Conservation (phyloP, 2,329 filamentous ascomycete genomes). For the Cordyceps cateniannulata region DNA sequence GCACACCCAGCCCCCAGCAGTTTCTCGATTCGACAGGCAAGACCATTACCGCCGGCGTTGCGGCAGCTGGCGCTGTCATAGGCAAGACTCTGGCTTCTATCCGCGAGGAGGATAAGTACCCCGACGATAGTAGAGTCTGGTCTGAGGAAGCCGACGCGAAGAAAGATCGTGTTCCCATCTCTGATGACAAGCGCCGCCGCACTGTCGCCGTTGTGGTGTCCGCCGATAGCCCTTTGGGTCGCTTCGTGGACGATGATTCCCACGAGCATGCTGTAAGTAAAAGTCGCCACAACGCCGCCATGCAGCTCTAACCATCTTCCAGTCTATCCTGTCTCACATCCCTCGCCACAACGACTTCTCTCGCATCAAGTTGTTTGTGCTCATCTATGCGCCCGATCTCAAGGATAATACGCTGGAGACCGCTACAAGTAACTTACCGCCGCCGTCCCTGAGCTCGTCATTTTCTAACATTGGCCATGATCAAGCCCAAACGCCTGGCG, state of each 20-base stretch:
- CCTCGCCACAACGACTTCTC: constrained; percentile 69
- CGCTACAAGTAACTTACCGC: constrained; percentile 47
- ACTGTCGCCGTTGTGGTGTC: constrained; percentile 86
- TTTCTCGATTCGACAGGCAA: constrained; percentile 78
- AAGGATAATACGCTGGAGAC: constrained; percentile 57
- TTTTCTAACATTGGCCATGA: constrained; percentile 80
- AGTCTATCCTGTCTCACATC: constrained; percentile 87
- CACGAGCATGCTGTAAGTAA: constrained; percentile 75
- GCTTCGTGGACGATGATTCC: constrained; percentile 52
- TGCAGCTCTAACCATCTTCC: constrained; percentile 8
- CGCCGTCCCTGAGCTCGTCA: constrained; percentile 66
- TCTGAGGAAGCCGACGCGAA: constrained; percentile 79
- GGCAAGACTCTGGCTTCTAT: constrained; percentile 79
- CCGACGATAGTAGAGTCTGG: constrained; percentile 84
- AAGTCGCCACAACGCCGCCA: constrained; percentile 4
- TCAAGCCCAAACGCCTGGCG: constrained; percentile 61
- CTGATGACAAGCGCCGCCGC: constrained; percentile 52
- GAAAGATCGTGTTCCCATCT: constrained; percentile 34
- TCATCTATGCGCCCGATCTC: constrained; percentile 80
- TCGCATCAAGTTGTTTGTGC: constrained; percentile 71
- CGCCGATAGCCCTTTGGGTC: constrained; percentile 59
- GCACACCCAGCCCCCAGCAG: constrained; percentile 82
- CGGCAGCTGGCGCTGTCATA: constrained; percentile 74
- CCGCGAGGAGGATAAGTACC: constrained; percentile 76
- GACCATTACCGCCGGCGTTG: constrained; percentile 72